A percentile compares a stretch with the other conserved stretches of the same genome.
These are phyloP conservation scores for sorghum (Sorghum bicolor) DNA, from an alignment of 176 grass and related monocot species.

Conservation along the genomic window Sorghum_bicolor_NCBIv3 NC_012876.2:1926001-1926500, in stretches of 20 bases:
- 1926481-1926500: background rate
- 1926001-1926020: no score
- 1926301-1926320: background rate
- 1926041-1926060: slow-evolving; percentile 1
- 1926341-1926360: background rate
- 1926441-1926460: background rate
- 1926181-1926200: background rate
- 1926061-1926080: background rate
- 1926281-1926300: background rate
- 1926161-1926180: background rate
- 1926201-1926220: background rate
- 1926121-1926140: background rate
- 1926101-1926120: background rate
- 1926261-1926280: background rate
- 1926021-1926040: background rate
- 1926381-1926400: background rate
- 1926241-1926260: background rate
- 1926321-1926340: background rate
- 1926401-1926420: background rate
- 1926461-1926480: background rate
- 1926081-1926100: background rate
- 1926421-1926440: background rate
- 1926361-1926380: background rate
- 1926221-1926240: background rate
- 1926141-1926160: background rate